These are phyloP conservation scores for Phellopilus nigrolimitatus DNA, from an alignment of 1,284 basidiomycete genomes.

Conservation along the genomic window DNA sequence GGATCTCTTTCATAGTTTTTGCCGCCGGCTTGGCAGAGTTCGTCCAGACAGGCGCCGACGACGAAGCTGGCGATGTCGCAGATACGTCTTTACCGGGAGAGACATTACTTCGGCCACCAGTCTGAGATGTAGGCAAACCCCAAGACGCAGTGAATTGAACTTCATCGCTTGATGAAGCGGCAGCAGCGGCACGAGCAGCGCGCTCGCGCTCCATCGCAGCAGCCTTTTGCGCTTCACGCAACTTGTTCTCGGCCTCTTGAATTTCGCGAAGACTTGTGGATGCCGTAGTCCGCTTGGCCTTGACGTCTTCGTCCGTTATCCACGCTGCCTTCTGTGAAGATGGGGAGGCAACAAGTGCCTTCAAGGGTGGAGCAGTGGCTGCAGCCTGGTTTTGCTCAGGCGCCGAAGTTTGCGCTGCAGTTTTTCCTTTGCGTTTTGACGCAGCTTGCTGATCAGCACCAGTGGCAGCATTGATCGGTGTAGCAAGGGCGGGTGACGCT, in stretches of 20 bases:
- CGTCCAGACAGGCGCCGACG: slow-evolving; percentile 59
- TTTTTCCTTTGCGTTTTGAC: slow-evolving; percentile 25
- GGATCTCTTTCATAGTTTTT: slow-evolving; percentile 97
- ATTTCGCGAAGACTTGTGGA: slow-evolving; percentile 88
- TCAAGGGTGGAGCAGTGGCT: slow-evolving; percentile 24
- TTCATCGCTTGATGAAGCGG: slow-evolving; percentile 45
- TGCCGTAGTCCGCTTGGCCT: slow-evolving; percentile 38
- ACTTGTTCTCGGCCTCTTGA: slow-evolving; percentile 88
- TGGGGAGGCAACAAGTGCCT: slow-evolving; percentile 7
- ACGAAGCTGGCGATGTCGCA: slow-evolving; percentile 28
- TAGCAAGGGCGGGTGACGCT: slow-evolving; percentile 16
- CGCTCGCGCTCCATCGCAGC: slow-evolving; percentile 61
- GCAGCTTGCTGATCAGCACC: slow-evolving; percentile 28
- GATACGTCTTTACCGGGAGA: slow-evolving; percentile 33
- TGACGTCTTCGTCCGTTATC: slow-evolving; percentile 60
- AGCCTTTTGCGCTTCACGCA: slow-evolving; percentile 66
- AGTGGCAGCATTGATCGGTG: slow-evolving; percentile 26
- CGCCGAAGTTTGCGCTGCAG: slow-evolving; percentile 18
- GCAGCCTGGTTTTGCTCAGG: slow-evolving; percentile 20
- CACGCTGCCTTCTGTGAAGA: slow-evolving; percentile 45
- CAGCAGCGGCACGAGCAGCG: slow-evolving; percentile 36
- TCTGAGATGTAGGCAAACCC: slow-evolving; percentile 74
- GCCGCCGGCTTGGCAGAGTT: slow-evolving; percentile 48
- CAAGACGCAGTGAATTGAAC: slow-evolving; percentile 63
- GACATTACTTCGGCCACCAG: slow-evolving; percentile 44